Conservation (phyloP, 2,329 filamentous ascomycete genomes). For the Xylaria sp. region DNA sequence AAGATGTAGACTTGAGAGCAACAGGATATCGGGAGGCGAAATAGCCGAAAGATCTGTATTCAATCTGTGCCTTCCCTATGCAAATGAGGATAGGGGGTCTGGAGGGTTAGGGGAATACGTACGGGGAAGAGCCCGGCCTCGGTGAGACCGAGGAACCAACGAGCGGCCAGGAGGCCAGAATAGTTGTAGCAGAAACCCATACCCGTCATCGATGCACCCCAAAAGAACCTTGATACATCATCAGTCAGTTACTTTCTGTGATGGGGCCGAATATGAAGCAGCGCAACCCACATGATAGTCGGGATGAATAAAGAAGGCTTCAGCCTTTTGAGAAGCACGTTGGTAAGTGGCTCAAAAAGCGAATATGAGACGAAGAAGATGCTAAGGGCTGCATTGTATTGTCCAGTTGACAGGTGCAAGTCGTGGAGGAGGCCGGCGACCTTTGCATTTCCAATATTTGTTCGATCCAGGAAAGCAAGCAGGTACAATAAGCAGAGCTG, state of each 20-base stretch:
- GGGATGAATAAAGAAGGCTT: constrained; percentile 84
- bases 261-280: constrained; percentile 22
- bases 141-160: constrained; percentile 77
- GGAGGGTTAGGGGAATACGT: constrained; percentile 8
- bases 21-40: background rate
- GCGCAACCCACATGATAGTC: constrained; percentile 74
- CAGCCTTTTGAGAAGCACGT: constrained; percentile 80
- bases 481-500: constrained; percentile 59
- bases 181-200: constrained; percentile 75
- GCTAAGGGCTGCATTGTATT: constrained; percentile 81
- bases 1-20: background rate
- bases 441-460: constrained; percentile 79
- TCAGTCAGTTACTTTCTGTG: constrained; percentile 42
- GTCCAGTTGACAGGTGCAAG: constrained; percentile 67
- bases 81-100: background rate
- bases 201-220: constrained; percentile 76
- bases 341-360: constrained; percentile 81
- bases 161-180: constrained; percentile 72
- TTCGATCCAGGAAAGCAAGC: constrained; percentile 78
- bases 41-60: background rate
- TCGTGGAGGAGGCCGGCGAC: constrained; percentile 66
- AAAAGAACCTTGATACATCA: constrained; percentile 59
- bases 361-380: constrained; percentile 91
- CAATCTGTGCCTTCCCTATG: background rate
- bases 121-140: constrained; percentile 79